Conservation (phyloP, 1,139 yeast genomes). For the Hemisphaericaspora subhashii region DNA sequence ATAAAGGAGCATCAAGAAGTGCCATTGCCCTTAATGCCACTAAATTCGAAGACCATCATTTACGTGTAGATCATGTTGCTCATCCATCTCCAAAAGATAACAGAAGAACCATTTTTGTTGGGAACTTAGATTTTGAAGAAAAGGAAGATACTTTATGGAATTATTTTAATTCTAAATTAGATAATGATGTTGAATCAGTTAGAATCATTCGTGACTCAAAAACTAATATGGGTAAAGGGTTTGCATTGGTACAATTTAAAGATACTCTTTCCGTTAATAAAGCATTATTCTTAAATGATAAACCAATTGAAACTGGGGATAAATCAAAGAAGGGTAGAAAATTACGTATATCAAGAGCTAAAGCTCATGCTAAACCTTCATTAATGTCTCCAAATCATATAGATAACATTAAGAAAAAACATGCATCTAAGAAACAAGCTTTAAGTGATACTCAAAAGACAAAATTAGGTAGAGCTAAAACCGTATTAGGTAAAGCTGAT, state of each 20-base stretch:
- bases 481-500: slow-evolving; percentile 77
- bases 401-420: slow-evolving; percentile 32
- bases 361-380: slow-evolving; percentile 52
- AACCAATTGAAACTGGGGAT: slow-evolving; percentile 45
- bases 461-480: slow-evolving; percentile 74
- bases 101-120: slow-evolving; percentile 85
- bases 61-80: slow-evolving; percentile 88
- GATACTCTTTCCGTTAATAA: slow-evolving; percentile 80
- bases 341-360: slow-evolving; percentile 79
- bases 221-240: slow-evolving; percentile 95
- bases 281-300: slow-evolving; percentile 76
- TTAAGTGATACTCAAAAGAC: slow-evolving; percentile 70
- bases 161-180: slow-evolving; percentile 64
- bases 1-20: slow-evolving; percentile 51
- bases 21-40: slow-evolving; percentile 65
- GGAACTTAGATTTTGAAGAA: slow-evolving; percentile 91
- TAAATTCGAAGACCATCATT: slow-evolving; percentile 68
- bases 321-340: slow-evolving; percentile 45
- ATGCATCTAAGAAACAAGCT: slow-evolving; percentile 22
- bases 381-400: slow-evolving; percentile 46
- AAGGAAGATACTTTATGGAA: slow-evolving; percentile 87
- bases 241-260: slow-evolving; percentile 90
- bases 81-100: slow-evolving; percentile 89
- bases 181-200: slow-evolving; percentile 78
- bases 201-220: slow-evolving; percentile 88